These are phyloP conservation scores for Exsudoporus frostii DNA, from an alignment of 768 basidiomycete genomes.

Conservation along the genomic window DNA sequence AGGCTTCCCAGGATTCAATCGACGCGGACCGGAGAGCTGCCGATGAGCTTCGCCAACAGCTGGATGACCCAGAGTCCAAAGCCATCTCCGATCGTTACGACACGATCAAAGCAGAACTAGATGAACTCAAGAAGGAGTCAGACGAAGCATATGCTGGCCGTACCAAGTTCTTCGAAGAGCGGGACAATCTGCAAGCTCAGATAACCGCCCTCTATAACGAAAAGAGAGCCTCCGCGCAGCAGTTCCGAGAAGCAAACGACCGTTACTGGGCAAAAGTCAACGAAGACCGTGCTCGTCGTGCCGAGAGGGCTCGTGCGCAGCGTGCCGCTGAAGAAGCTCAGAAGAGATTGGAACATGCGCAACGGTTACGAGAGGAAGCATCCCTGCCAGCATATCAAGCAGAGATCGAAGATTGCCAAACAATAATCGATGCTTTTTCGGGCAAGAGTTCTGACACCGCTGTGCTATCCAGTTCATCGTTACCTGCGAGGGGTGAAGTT, in stretches of 20 bases:
- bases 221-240: conserved; percentile 71
- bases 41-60: conserved; percentile 78
- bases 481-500: conserved; percentile 42
- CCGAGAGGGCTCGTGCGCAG: conserved; percentile 72
- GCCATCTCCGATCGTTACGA: conserved; percentile 80
- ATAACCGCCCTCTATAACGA: conserved; percentile 68
- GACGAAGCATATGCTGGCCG: conserved; percentile 83
- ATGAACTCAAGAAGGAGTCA: conserved; percentile 78
- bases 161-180: conserved; percentile 82
- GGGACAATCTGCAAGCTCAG: conserved; percentile 66
- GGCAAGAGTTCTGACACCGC: conserved; percentile 54
- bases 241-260: conserved; percentile 81
- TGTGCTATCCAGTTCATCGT: conserved; percentile 41
- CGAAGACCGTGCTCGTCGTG: conserved; percentile 83
- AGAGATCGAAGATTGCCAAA: conserved; percentile 96
- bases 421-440: conserved; percentile 80
- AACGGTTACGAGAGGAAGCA: conserved; percentile 87
- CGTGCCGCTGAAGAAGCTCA: conserved; percentile 73
- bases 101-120: conserved; percentile 78
- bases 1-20: conserved; percentile 74
- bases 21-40: conserved; percentile 69
- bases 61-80: conserved; percentile 89
- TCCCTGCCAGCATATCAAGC: conserved; percentile 84
- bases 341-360: conserved; percentile 76
- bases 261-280: conserved; percentile 78